Evolutionary conservation across 1,284 basidiomycete genomes (phyloP), one percentile per base, ranked within the genome.

Genomic region (Thecaphora frezii): DNA sequence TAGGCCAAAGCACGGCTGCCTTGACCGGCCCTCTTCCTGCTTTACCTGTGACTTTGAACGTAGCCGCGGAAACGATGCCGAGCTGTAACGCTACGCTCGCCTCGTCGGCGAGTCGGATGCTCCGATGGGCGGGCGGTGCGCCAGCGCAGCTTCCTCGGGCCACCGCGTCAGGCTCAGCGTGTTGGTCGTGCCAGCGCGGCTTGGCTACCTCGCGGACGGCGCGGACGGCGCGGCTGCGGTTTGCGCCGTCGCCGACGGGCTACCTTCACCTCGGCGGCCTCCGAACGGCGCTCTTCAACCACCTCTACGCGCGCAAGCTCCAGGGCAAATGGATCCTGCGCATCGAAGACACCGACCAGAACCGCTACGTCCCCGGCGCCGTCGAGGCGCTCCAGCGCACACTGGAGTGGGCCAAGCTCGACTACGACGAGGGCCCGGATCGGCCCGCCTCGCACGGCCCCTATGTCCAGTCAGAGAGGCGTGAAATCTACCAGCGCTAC

Each of bases 181-280:
- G 13, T 22, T 23, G 21, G 19, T 14, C 40, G 40, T 9, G 21
- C 40, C 19, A 22, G 16, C 22, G 40, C 40, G 16, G 23, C 13
- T 21, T 23, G 12, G 21, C 19, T 8, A 14, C 19, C 21, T n/a
- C 38, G 21, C 16, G 3, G 24, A 30, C 46, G 25, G 43, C 42
- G 19, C 12, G n/a, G 19, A 21, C 39, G 39, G 54, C 58, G 22
- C 75, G 83, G 46, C 73, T 98, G 9, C 88, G 94, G 8, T 98
- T 99, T 79, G 94, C 94, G 0, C 94, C 96, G 0, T 97, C 94
- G 0, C 96, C 96, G 0, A 99, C 96, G 0, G 94, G 96, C 2
- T 85, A 88, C 44, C 83, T 98, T 1, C 94, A 98, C 80, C 86
- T 99, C 1, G 94, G 94, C 1, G 94, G 96, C 0, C 85, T 99